Conservation (phyloP, 78 protist genomes). For the Dictyostelium discoideum region dicty_2.7 NC_007090.3:1699001-1699500, state of each 20-base stretch:
- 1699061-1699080: background rate
- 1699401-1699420: conserved; percentile 77
- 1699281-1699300: conserved; percentile 56
- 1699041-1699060: background rate
- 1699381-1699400: conserved; percentile 54
- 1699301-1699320: too few relatives aligned
- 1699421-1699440: conserved; percentile 51
- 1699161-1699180: conserved; percentile 81
- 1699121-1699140: conserved; percentile 80
- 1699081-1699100: background rate
- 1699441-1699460: background rate
- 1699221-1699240: conserved; percentile 79
- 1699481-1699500: background rate
- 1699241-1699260: conserved; percentile 40
- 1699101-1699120: conserved; percentile 87
- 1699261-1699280: conserved; percentile 85
- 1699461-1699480: background rate
- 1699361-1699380: conserved; percentile 82
- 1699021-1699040: background rate
- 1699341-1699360: background rate
- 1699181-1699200: conserved; percentile 86
- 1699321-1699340: background rate
- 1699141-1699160: conserved; percentile 68
- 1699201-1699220: conserved; percentile 84
- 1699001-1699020: background rate